Evolutionary conservation across 495 filamentous ascomycete species (phyloP).

Genomic region (Chaetomidium leptoderma): DNA sequence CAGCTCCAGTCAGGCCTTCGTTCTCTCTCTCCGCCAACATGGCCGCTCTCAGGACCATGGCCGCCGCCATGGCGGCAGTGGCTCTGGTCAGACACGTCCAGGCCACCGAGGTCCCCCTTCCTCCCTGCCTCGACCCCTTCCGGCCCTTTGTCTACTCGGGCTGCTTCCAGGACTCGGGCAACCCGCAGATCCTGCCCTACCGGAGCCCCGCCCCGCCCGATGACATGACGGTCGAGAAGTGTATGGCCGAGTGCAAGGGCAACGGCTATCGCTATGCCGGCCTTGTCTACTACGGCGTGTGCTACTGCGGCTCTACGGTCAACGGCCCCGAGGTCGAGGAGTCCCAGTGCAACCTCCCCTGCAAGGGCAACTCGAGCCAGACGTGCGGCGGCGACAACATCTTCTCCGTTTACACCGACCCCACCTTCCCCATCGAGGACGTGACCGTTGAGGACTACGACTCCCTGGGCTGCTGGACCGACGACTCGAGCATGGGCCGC

Average conservation of each 20-base stretch:
- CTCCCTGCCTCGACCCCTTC: slow-evolving; percentile 41
- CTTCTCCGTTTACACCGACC: slow-evolving; percentile 50
- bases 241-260: slow-evolving; percentile 52
- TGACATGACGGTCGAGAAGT: slow-evolving; percentile 50
- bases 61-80: slow-evolving; percentile 33
- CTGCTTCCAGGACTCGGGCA: slow-evolving; percentile 44
- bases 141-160: slow-evolving; percentile 50
- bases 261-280: slow-evolving; percentile 54
- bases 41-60: slow-evolving; percentile 24
- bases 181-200: slow-evolving; percentile 38
- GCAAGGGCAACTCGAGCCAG: slow-evolving; percentile 43
- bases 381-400: slow-evolving; percentile 46
- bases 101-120: slow-evolving; percentile 38
- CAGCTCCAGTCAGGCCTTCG: slow-evolving; percentile 6
- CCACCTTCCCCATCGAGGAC: slow-evolving; percentile 44
- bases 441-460: slow-evolving; percentile 43
- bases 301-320: slow-evolving; percentile 51
- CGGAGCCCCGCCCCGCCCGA: slow-evolving; percentile 33
- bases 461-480: slow-evolving; percentile 54
- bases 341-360: slow-evolving; percentile 42
- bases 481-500: slow-evolving; percentile 44
- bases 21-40: slow-evolving; percentile 16
- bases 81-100: slow-evolving; percentile 29
- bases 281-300: slow-evolving; percentile 52
- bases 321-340: slow-evolving; percentile 32